A percentile compares a stretch with the other conserved stretches of the same genome.
Conservation (phyloP, 2,329 filamentous ascomycete genomes). For the Fusarium sp. region DNA sequence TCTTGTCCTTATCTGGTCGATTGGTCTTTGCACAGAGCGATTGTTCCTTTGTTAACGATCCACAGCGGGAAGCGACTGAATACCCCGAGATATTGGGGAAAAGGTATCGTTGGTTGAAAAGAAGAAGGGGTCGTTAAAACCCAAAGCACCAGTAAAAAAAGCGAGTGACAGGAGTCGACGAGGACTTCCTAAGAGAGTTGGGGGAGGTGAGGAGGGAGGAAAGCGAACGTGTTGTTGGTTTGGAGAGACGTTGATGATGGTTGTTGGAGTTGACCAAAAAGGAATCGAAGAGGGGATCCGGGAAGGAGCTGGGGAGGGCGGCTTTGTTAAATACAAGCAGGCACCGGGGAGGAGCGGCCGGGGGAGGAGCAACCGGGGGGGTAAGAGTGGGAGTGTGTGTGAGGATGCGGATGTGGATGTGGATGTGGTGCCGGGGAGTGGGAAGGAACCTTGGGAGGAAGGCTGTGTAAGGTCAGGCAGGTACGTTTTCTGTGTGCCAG, state of each 20-base stretch:
- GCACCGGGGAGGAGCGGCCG: constrained; percentile 36
- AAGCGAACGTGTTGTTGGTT: constrained; percentile 61
- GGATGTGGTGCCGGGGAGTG: constrained; percentile 31
- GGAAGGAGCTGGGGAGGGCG: constrained; percentile 43
- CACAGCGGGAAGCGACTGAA: constrained; percentile 34
- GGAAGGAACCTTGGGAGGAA: constrained; percentile 33
- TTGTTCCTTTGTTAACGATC: constrained; percentile 31
- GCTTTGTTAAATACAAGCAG: constrained; percentile 48
- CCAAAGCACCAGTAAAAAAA: constrained; percentile 69
- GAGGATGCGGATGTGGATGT: constrained; percentile 3
- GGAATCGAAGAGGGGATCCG: constrained; percentile 41
- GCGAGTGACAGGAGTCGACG: constrained; percentile 81
- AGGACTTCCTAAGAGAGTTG: constrained; percentile 72
- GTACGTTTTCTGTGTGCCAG: constrained; percentile 30
- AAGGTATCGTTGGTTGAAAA: constrained; percentile 47
- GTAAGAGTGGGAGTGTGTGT: constrained; percentile 33
- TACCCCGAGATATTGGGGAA: constrained; percentile 44
- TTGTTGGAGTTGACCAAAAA: constrained; percentile 44
- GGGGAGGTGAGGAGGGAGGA: constrained; percentile 53
- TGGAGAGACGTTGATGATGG: constrained; percentile 41
- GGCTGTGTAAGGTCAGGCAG: constrained; percentile 36
- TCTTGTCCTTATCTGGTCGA: constrained; percentile 28
- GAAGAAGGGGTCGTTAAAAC: constrained; percentile 30
- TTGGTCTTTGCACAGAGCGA: constrained; percentile 31
- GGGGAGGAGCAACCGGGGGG: constrained; percentile 31